phyloP scores from a whole-genome alignment of 2,329 filamentous ascomycete species.

The Elsinoe australis region DNA sequence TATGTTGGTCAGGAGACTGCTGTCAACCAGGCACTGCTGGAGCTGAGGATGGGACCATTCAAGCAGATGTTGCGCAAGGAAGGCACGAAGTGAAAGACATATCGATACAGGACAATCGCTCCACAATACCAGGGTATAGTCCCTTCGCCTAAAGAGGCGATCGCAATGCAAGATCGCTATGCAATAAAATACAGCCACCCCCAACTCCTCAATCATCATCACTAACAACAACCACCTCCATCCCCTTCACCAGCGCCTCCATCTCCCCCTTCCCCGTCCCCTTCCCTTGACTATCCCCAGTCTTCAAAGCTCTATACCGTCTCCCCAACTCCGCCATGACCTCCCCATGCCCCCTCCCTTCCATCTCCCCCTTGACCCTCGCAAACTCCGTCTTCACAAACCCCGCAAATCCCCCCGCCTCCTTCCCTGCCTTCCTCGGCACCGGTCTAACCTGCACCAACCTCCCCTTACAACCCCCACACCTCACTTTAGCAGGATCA shows the following conservation, averaged over 20 bases:
- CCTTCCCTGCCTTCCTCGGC: conserved; percentile 47
- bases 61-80: too few species aligned
- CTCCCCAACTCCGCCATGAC: conserved; percentile 61
- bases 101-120: neutral
- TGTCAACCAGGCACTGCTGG: too few species aligned
- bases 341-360: conserved; percentile 49
- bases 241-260: conserved; percentile 19
- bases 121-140: too few species aligned
- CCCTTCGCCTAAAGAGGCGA: too few species aligned
- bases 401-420: conserved; percentile 46
- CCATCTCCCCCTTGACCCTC: conserved; percentile 50
- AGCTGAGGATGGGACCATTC: too few species aligned
- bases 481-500: conserved; percentile 61
- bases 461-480: conserved; percentile 62
- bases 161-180: conserved; percentile 1
- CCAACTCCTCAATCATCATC: conserved; percentile 21
- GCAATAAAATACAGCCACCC: neutral
- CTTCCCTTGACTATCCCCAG: conserved; percentile 18
- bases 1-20: too few species aligned
- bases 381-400: conserved; percentile 64
- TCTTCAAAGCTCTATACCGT: conserved; percentile 51
- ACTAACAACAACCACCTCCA: conserved; percentile 22
- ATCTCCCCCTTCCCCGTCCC: neutral
- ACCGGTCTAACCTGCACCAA: conserved; percentile 73
- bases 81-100: neutral